phyloP scores from a whole-genome alignment of 768 basidiomycete species.

The Boletus rex-veris region DNA sequence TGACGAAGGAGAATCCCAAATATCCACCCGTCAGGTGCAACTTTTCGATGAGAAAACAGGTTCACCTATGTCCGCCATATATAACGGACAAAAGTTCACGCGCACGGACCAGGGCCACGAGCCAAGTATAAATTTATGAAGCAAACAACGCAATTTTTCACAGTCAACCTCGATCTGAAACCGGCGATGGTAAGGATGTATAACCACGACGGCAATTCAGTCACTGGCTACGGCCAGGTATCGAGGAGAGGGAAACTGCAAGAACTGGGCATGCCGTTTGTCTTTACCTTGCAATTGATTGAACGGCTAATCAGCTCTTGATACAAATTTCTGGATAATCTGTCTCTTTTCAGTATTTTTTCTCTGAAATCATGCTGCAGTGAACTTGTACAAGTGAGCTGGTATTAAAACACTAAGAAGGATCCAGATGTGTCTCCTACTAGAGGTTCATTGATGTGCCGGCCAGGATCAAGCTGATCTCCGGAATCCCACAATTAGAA shows the following conservation, averaged over 20 bases:
- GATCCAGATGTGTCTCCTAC: background rate
- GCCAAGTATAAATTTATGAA: conserved; percentile 26
- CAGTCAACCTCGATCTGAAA: conserved; percentile 43
- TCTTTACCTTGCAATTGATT: conserved; percentile 41
- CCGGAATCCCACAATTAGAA: background rate
- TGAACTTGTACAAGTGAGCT: background rate
- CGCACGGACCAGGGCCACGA: conserved; percentile 50
- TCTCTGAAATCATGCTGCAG: background rate
- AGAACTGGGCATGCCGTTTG: conserved; percentile 72
- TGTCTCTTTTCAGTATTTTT: background rate
- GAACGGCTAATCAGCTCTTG: conserved; percentile 72
- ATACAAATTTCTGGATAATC: conserved; percentile 32
- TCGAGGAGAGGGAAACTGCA: conserved; percentile 50
- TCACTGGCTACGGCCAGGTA: conserved; percentile 18
- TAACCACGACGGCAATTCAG: conserved; percentile 24
- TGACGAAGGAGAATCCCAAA: conserved; percentile 53
- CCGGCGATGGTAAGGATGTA: conserved; percentile 26
- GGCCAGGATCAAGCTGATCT: conserved; percentile 3
- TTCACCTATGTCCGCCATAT: background rate
- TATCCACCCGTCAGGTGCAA: conserved; percentile 70
- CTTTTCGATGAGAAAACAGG: conserved; percentile 52
- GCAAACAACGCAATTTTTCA: conserved; percentile 23
- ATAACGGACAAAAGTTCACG: conserved; percentile 23
- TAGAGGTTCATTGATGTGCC: background rate
- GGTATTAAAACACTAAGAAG: background rate